Conservation (phyloP, 768 basidiomycete species). For the Mycena metata region DNA sequence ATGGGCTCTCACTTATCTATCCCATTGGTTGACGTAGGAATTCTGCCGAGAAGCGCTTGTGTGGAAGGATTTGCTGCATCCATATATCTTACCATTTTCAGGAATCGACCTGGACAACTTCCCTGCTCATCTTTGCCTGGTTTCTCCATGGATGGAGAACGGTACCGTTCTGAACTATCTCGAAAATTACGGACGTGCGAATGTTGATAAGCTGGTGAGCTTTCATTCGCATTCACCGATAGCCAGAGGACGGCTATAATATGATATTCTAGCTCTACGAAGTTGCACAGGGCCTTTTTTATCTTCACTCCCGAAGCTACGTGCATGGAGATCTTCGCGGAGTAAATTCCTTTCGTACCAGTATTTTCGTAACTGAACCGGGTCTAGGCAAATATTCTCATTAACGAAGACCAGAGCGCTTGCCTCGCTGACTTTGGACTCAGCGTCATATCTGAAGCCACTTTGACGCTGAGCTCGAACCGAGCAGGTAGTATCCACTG, state of each 20-base stretch:
- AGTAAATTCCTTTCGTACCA: slow-evolving; percentile 32
- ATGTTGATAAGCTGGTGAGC: slow-evolving; percentile 42
- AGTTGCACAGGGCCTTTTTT: slow-evolving; percentile 37
- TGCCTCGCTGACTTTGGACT: slow-evolving; percentile 52
- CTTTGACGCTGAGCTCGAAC: slow-evolving; percentile 40
- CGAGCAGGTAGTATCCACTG: slow-evolving; percentile 47
- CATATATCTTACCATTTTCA: slow-evolving; percentile 53
- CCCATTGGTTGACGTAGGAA: too few relatives aligned
- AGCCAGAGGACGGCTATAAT: too few relatives aligned
- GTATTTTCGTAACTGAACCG: slow-evolving; percentile 42
- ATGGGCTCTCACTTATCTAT: too few relatives aligned
- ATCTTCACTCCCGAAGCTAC: slow-evolving; percentile 37
- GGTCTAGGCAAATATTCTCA: slow-evolving; percentile 46
- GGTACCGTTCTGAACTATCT: slow-evolving; percentile 38
- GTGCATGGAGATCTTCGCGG: slow-evolving; percentile 44
- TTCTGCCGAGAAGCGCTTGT: slow-evolving; percentile 45
- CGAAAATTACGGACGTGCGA: slow-evolving; percentile 44
- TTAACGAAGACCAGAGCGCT: slow-evolving; percentile 38
- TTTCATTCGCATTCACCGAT: neutral
- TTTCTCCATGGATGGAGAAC: slow-evolving; percentile 55
- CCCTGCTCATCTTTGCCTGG: slow-evolving; percentile 43
- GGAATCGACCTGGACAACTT: slow-evolving; percentile 47
- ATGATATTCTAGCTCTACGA: slow-evolving; percentile 29
- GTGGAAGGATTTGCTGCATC: slow-evolving; percentile 46
- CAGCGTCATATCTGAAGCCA: slow-evolving; percentile 47